These are phyloP conservation scores for Trametes cingulata DNA, from an alignment of 768 basidiomycete genomes.

Conservation along the genomic window DNA sequence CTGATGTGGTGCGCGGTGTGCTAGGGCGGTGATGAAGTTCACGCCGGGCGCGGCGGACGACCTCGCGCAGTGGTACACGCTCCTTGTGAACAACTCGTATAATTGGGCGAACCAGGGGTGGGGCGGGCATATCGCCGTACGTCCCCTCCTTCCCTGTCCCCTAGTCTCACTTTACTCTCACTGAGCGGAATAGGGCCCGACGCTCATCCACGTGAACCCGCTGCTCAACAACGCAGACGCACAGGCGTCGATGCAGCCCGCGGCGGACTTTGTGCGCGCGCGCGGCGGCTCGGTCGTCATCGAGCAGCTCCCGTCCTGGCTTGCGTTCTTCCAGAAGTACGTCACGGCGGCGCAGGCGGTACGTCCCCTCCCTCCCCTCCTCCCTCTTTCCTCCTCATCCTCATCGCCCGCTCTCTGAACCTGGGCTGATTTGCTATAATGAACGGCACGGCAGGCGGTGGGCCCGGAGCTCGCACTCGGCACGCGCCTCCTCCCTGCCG, in stretches of 20 bases:
- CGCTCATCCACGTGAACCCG: slow-evolving; percentile 45
- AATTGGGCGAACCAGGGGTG: slow-evolving; percentile 38
- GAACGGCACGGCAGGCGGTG: slow-evolving; percentile 28
- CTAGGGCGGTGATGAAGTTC: slow-evolving; percentile 33
- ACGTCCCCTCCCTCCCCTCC: neutral
- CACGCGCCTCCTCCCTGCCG: slow-evolving; percentile 31
- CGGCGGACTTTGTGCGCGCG: slow-evolving; percentile 30
- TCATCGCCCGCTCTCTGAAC: neutral
- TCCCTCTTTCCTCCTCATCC: neutral
- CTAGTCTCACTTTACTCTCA: neutral
- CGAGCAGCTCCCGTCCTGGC: slow-evolving; percentile 26
- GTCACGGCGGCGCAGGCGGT: slow-evolving; percentile 16
- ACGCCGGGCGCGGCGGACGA: slow-evolving; percentile 22
- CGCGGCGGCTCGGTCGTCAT: slow-evolving; percentile 34
- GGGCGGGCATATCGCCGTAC: slow-evolving; percentile 39
- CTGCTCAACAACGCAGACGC: slow-evolving; percentile 39
- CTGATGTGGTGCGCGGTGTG: neutral
- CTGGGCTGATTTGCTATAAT: too few species aligned
- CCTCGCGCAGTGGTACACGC: slow-evolving; percentile 28
- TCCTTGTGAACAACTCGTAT: slow-evolving; percentile 33
- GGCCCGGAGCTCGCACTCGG: slow-evolving; percentile 29
- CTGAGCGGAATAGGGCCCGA: slow-evolving; percentile 22
- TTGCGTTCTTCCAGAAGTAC: slow-evolving; percentile 36
- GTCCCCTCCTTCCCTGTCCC: slow-evolving; percentile 22
- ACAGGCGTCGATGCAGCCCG: slow-evolving; percentile 38